A percentile compares a stretch with the other conserved stretches of the same genome.
Evolutionary conservation across 164 flowering plant species (phyloP).

Genomic region (Vitis amurensis): DNA sequence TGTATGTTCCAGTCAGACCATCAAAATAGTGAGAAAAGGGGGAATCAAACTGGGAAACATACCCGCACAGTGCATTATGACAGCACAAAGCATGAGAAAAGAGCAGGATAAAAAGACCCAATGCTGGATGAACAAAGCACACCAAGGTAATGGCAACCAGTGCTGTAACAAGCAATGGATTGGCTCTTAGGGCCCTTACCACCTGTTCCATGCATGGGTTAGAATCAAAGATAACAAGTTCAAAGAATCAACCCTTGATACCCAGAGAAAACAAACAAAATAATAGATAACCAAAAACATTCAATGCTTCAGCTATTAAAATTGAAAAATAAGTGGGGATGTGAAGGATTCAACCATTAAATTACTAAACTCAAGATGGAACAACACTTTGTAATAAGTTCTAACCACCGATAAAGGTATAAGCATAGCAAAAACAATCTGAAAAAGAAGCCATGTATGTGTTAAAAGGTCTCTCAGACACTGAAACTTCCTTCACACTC

Average conservation of each 20-base stretch:
- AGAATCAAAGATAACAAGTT: conserved; percentile 17
- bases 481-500: too few relatives aligned
- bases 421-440: too few relatives aligned
- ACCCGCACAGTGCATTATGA: conserved; percentile 87
- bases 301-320: neutral
- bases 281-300: neutral
- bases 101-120: conserved; percentile 73
- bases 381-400: neutral
- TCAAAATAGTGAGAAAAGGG: neutral
- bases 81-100: conserved; percentile 69
- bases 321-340: neutral
- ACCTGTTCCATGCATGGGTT: conserved; percentile 49
- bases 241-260: conserved; percentile 1
- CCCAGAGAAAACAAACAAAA: neutral
- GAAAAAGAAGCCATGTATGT: too few relatives aligned
- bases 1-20: neutral
- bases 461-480: too few relatives aligned
- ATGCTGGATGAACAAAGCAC: conserved; percentile 85
- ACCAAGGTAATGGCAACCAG: conserved; percentile 49
- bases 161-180: conserved; percentile 50
- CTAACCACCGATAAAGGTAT: neutral
- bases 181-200: conserved; percentile 48
- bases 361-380: neutral
- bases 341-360: neutral
- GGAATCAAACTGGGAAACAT: neutral